Conservation (phyloP, 805 yeast genomes). For the Yamadazyma laniorum region DNA sequence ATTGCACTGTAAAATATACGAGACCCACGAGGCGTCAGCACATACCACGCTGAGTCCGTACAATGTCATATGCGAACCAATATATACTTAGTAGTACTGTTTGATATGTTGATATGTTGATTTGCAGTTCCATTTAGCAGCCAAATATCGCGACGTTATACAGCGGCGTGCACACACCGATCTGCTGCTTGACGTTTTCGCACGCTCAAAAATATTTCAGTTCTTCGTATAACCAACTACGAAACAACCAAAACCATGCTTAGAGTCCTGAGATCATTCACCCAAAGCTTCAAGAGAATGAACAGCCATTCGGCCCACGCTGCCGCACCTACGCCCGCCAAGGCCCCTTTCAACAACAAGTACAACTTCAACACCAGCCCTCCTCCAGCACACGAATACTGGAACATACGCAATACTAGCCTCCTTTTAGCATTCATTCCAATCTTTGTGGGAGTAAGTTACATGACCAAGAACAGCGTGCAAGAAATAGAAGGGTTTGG, state of each 20-base stretch:
- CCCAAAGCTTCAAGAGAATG: slow-evolving; percentile 10
- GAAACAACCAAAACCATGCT: slow-evolving; percentile 6
- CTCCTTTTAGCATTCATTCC: slow-evolving; percentile 40
- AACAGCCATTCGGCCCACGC: slow-evolving; percentile 18
- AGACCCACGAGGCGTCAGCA: too few species aligned
- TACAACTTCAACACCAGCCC: slow-evolving; percentile 42
- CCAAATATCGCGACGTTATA: too few species aligned
- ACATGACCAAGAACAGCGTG: slow-evolving; percentile 31
- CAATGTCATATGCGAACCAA: too few species aligned
- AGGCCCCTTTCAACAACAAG: slow-evolving; percentile 40
- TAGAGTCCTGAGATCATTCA: slow-evolving; percentile 9
- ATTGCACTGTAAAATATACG: too few species aligned
- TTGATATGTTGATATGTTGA: too few species aligned
- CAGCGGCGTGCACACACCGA: too few species aligned
- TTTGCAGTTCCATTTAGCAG: too few species aligned
- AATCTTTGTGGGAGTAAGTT: slow-evolving; percentile 32
- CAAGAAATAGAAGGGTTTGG: slow-evolving; percentile 26
- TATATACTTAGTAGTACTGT: too few species aligned
- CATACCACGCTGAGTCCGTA: too few species aligned
- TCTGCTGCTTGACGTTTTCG: too few species aligned
- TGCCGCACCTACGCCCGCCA: slow-evolving; percentile 13
- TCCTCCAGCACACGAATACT: slow-evolving; percentile 46
- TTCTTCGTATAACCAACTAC: too few species aligned
- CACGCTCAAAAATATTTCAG: too few species aligned
- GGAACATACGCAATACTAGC: slow-evolving; percentile 39